Percentiles rank a stretch among this genome's conserved stretches.
Evolutionary conservation across 805 yeast genomes (phyloP).

Genomic region (Yarrowia alimentaria): DNA sequence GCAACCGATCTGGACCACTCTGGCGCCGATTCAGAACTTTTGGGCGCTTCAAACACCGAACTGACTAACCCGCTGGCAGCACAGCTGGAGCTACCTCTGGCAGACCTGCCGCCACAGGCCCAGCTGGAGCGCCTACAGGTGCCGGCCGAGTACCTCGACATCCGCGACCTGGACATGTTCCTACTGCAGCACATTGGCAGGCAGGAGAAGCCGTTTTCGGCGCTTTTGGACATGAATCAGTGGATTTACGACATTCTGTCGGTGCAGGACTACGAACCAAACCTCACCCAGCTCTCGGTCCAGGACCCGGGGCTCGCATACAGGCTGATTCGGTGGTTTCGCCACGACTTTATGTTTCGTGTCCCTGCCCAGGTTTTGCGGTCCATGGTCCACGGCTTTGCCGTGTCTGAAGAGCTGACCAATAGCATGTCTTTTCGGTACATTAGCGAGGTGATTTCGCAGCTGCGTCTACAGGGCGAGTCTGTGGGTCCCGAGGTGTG

Average conservation of each 20-base stretch:
- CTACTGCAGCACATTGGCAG: conserved; percentile 14
- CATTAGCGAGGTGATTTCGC: conserved; percentile 21
- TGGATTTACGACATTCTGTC: conserved; percentile 16
- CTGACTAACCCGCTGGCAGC: too few relatives aligned
- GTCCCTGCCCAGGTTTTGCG: conserved; percentile 1
- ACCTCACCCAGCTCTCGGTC: background rate
- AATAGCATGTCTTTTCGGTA: conserved; percentile 25
- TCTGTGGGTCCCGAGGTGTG: conserved; percentile 4
- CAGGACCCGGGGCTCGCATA: conserved; percentile 9
- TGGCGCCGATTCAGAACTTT: too few relatives aligned
- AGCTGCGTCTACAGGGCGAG: conserved; percentile 6
- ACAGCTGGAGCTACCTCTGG: background rate
- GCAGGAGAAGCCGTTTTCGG: conserved; percentile 6
- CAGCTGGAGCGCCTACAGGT: background rate
- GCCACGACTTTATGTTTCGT: conserved; percentile 14
- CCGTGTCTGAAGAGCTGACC: background rate
- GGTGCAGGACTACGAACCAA: conserved; percentile 8
- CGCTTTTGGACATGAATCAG: conserved; percentile 12
- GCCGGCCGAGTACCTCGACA: conserved; percentile 2
- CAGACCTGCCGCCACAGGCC: background rate
- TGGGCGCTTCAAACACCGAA: too few relatives aligned
- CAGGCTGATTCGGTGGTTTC: conserved; percentile 11
- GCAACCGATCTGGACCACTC: too few relatives aligned
- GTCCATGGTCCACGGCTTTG: conserved; percentile 9
- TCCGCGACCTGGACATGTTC: conserved; percentile 19